Base-by-base conservation (phyloP, 2,329 filamentous ascomycete genomes). In the Paecilomyces variotii region DNA sequence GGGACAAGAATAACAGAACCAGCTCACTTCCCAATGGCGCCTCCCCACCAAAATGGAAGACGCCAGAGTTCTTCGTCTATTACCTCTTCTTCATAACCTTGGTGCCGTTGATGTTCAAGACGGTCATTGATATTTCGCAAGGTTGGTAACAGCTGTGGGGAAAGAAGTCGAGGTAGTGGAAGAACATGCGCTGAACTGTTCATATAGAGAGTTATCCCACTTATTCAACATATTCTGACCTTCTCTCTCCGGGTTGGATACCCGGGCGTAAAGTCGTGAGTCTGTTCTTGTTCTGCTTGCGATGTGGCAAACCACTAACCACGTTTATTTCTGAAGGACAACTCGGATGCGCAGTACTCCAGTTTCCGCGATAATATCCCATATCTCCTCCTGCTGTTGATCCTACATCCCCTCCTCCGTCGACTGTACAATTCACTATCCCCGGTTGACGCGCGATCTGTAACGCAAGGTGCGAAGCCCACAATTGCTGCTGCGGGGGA, bases 21-120 rank as follows among this genome's bases (percentile, higher is more conserved):
- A 67, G 67, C 64, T 72, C 73, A 57, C 73, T 72, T 60, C 68
- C 77, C 64, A 79, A 79, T 73, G 72, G 77, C 70, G 68, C 81
- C 73, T 57, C 80, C 61, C 84, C 85, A 35, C 83, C 92, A 51
- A 88, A 84, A 86, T 99, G 93, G 93, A 84, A 82, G 26, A 95
- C 91, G 0, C 82, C 83, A 2, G 94, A 99, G 76, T 97, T 94
- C 77, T 88, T 85, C 71, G 66, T 91, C 57, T 97, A 99, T 78
- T 88, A 87, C 65, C 54, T 88, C 24, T 75, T 90, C 64, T 84
- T 97, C 66, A 61, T 81, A 30, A 70, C 84, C 4, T 80, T 80
- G 57, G 80, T 97, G 27, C 90, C 91, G 7, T 82, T 86, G 67
- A 99, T 99, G 92, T 91, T 96, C 76, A 96, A 91, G 79, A 81